Evolutionary conservation across 805 yeast genomes (phyloP).

Genomic region (Jamesozyma hellenica): DNA sequence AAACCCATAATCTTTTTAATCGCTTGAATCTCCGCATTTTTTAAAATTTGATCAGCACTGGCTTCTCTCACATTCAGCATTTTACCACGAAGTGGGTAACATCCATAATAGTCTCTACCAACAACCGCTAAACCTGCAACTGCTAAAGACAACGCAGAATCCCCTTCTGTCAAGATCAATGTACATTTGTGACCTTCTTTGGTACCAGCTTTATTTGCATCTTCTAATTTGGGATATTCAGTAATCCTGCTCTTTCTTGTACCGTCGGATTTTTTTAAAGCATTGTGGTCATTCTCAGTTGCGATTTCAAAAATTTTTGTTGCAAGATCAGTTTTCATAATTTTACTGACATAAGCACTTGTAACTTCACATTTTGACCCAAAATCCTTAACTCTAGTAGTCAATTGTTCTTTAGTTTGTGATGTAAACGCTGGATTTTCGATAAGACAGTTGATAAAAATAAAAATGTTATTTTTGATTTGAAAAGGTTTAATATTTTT

Average conservation of each 20-base stretch:
- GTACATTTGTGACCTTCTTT: conserved; percentile 88
- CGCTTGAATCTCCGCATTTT: conserved; percentile 90
- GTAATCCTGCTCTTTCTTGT: conserved; percentile 74
- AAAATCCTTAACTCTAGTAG: conserved; percentile 80
- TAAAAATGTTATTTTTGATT: conserved; percentile 78
- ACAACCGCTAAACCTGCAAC: conserved; percentile 90
- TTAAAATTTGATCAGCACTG: conserved; percentile 85
- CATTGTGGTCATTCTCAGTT: conserved; percentile 80
- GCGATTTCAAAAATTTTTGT: conserved; percentile 70
- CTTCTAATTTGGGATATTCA: conserved; percentile 81
- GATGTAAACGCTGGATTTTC: conserved; percentile 97
- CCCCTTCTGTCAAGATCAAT: conserved; percentile 90
- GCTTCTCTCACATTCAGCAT: conserved; percentile 94
- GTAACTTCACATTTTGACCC: conserved; percentile 77
- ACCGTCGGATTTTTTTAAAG: conserved; percentile 83
- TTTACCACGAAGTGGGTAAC: conserved; percentile 93
- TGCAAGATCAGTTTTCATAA: conserved; percentile 61
- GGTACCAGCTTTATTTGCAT: conserved; percentile 95
- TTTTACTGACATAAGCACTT: conserved; percentile 63
- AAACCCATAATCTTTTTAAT: conserved; percentile 91
- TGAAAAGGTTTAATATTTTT: conserved; percentile 80
- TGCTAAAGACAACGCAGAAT: conserved; percentile 86
- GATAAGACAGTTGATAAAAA: conserved; percentile 83
- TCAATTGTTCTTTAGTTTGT: conserved; percentile 91
- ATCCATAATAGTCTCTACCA: conserved; percentile 91